A percentile compares a stretch with the other conserved stretches of the same genome.
Evolutionary conservation across 2,329 filamentous ascomycete genomes (phyloP).

Genomic region (Apiospora kogelbergensis): DNA sequence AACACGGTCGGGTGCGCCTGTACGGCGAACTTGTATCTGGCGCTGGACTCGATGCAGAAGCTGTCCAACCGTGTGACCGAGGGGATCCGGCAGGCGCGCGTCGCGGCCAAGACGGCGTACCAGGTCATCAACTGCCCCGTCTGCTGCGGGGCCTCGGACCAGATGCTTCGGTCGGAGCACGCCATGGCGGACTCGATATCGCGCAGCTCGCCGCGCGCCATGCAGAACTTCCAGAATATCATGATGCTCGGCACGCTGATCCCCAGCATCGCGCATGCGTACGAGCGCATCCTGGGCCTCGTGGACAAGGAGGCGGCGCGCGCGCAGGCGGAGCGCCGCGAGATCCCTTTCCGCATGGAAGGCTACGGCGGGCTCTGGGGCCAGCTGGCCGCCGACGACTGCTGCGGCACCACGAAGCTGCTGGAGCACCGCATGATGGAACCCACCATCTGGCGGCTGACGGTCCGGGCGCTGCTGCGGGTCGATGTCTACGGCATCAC

Average conservation of each 20-base stretch:
- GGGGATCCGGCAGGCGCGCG: conserved; percentile 49
- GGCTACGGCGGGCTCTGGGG: conserved; percentile 52
- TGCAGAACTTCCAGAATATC: conserved; percentile 55
- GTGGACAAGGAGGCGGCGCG: conserved; percentile 51
- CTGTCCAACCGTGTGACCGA: conserved; percentile 44
- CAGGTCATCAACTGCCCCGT: conserved; percentile 49
- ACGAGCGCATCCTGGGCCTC: conserved; percentile 53
- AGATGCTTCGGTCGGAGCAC: conserved; percentile 26
- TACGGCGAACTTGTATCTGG: conserved; percentile 48
- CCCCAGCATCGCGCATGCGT: conserved; percentile 57
- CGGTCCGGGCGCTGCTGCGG: conserved; percentile 53
- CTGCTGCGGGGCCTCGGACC: conserved; percentile 45
- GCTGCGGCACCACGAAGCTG: conserved; percentile 28
- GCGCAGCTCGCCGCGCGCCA: conserved; percentile 34
- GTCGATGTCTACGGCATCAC: conserved; percentile 57
- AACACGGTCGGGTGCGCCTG: conserved; percentile 42
- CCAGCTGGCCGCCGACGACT: conserved; percentile 16
- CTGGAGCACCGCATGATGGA: conserved; percentile 47
- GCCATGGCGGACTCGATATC: conserved; percentile 4
- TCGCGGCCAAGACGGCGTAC: conserved; percentile 49
- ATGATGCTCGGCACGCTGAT: conserved; percentile 60
- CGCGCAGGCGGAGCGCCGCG: conserved; percentile 42
- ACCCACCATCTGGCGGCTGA: conserved; percentile 53
- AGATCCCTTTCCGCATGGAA: conserved; percentile 44
- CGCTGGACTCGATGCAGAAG: conserved; percentile 49